A percentile compares a stretch with the other conserved stretches of the same genome.
Conservation (phyloP, 1,284 basidiomycete species). For the Boletus smithii region DNA sequence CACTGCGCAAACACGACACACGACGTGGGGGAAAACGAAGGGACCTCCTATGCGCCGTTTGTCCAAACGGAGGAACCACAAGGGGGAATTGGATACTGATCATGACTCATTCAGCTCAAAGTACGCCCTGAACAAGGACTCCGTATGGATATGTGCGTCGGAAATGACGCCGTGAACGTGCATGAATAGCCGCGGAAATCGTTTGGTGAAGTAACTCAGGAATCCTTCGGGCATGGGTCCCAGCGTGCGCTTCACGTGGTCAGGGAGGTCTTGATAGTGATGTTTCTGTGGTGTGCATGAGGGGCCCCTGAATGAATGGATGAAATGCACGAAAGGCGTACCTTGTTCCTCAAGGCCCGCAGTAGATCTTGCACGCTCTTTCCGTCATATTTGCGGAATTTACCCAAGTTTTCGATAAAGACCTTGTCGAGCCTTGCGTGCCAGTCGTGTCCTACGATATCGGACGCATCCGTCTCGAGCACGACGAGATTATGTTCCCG, state of each 20-base stretch:
- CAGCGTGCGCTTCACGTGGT: conserved; percentile 82
- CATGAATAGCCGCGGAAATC: conserved; percentile 89
- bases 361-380: conserved; percentile 88
- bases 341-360: conserved; percentile 93
- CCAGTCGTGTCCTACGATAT: conserved; percentile 88
- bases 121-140: conserved; percentile 85
- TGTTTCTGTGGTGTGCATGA: conserved; percentile 71
- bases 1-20: not conserved
- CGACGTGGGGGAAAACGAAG: too few species aligned
- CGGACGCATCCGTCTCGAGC: conserved; percentile 68
- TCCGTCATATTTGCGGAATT: conserved; percentile 95
- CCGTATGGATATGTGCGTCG: conserved; percentile 61
- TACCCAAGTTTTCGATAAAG: conserved; percentile 92
- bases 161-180: conserved; percentile 86
- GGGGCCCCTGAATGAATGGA: not conserved
- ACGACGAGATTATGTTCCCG: conserved; percentile 72
- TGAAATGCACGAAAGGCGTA: conserved; percentile 36
- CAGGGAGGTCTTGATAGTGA: conserved; percentile 95
- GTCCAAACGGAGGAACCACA: too few species aligned
- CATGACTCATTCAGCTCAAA: conserved; percentile 66
- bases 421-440: conserved; percentile 79
- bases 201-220: conserved; percentile 85
- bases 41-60: too few species aligned
- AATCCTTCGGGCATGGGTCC: conserved; percentile 92
- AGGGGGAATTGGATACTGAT: too few species aligned